These are phyloP conservation scores for Epichloe glyceriae DNA, from an alignment of 2,329 filamentous ascomycete genomes.

Conservation along the genomic window DNA sequence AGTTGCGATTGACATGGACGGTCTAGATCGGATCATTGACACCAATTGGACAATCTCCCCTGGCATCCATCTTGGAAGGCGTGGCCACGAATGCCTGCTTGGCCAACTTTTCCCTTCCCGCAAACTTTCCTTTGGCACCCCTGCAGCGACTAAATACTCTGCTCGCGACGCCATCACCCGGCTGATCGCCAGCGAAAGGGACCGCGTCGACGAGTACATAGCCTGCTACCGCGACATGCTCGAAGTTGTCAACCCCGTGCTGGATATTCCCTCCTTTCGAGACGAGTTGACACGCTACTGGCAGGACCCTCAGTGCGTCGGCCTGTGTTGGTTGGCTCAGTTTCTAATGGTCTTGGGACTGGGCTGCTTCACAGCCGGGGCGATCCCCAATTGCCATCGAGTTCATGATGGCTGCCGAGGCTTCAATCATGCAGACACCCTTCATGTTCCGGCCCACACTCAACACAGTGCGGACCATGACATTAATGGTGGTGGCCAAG, in stretches of 20 bases:
- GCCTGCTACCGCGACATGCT: slow-evolving; percentile 18
- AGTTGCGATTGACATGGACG: background rate
- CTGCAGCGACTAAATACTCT: slow-evolving; percentile 20
- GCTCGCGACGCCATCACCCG: slow-evolving; percentile 18
- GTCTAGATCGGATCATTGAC: slow-evolving; percentile 16
- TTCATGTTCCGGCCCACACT: slow-evolving; percentile 25
- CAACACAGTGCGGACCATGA: slow-evolving; percentile 17
- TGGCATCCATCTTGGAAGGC: slow-evolving; percentile 17
- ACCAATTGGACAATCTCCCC: slow-evolving; percentile 12
- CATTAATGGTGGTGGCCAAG: slow-evolving; percentile 23
- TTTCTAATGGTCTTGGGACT: slow-evolving; percentile 24
- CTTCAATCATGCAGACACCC: slow-evolving; percentile 24
- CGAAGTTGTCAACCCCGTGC: slow-evolving; percentile 21
- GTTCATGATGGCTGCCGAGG: slow-evolving; percentile 24
- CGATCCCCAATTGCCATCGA: slow-evolving; percentile 20
- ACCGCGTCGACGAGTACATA: slow-evolving; percentile 15
- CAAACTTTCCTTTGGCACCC: slow-evolving; percentile 26
- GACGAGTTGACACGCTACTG: slow-evolving; percentile 20
- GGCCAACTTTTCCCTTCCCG: slow-evolving; percentile 21
- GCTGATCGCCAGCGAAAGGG: slow-evolving; percentile 16
- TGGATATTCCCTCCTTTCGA: slow-evolving; percentile 18
- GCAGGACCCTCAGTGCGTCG: slow-evolving; percentile 16
- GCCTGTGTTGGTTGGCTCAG: slow-evolving; percentile 21
- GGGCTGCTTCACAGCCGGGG: slow-evolving; percentile 20
- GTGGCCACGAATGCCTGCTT: slow-evolving; percentile 23